Percentiles rank a stretch among this genome's conserved stretches.
Conservation (phyloP, 305 asterid genomes). For the Solanum hybrid region DNA sequence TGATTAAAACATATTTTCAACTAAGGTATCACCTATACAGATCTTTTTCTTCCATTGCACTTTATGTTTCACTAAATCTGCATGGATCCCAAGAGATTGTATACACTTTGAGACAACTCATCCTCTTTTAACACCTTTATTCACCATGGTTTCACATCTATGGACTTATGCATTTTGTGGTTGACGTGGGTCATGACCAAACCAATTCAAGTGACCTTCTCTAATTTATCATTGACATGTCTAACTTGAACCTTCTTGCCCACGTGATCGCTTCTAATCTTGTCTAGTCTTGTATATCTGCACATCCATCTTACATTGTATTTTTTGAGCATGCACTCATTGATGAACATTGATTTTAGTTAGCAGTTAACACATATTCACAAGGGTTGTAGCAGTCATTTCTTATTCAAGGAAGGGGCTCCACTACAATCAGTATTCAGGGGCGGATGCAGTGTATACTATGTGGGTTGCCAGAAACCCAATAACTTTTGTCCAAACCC, state of each 20-base stretch:
- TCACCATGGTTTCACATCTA: neutral
- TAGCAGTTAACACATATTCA: neutral
- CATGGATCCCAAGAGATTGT: neutral
- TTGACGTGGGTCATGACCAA: neutral
- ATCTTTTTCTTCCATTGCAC: neutral
- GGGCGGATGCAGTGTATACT: neutral
- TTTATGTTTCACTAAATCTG: neutral
- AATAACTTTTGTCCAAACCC: neutral
- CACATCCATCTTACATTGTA: neutral
- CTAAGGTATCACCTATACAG: neutral
- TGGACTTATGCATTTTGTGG: neutral
- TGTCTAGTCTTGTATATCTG: neutral
- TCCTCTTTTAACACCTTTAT: neutral
- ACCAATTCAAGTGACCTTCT: neutral
- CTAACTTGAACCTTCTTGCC: neutral
- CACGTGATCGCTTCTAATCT: neutral
- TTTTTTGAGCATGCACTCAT: neutral
- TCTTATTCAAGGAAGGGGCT: neutral
- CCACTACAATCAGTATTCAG: neutral
- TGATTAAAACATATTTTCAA: neutral
- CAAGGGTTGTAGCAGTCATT: neutral
- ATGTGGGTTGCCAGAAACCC: neutral
- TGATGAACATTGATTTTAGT: neutral
- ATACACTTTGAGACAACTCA: neutral
- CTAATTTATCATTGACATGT: neutral